Conservation (phyloP, 768 basidiomycete genomes). For the Boletus reticuloceps region DNA sequence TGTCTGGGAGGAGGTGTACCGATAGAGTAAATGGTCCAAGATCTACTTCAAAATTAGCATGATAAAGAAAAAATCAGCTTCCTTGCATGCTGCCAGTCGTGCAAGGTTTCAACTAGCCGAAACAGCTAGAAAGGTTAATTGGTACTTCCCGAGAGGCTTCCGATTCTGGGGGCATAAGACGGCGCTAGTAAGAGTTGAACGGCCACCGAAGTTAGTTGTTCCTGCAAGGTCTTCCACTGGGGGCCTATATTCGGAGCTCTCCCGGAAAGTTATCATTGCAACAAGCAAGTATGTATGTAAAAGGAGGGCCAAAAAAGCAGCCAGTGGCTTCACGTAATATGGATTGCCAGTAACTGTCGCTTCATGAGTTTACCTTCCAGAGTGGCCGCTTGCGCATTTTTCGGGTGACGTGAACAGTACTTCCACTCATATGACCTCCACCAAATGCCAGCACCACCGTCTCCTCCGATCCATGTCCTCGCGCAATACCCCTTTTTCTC, state of each 20-base stretch:
- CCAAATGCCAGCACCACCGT: slow-evolving; percentile 92
- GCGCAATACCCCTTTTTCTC: slow-evolving; percentile 74
- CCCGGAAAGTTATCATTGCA: slow-evolving; percentile 7
- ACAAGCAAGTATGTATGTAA: slow-evolving; percentile 26
- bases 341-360: slow-evolving; percentile 24
- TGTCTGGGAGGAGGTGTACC: slow-evolving; percentile 30
- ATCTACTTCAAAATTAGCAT: slow-evolving; percentile 14
- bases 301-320: slow-evolving; percentile 16
- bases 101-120: slow-evolving; percentile 15
- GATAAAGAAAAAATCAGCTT: slow-evolving; percentile 3
- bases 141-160: slow-evolving; percentile 22
- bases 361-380: slow-evolving; percentile 78
- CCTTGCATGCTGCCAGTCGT: slow-evolving; percentile 9
- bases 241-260: not conserved
- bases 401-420: slow-evolving; percentile 83
- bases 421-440: slow-evolving; percentile 61
- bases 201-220: not conserved
- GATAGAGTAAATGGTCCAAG: slow-evolving; percentile 11
- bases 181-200: not conserved
- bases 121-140: slow-evolving; percentile 28
- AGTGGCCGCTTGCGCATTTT: slow-evolving; percentile 83
- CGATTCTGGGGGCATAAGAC: slow-evolving; percentile 11
- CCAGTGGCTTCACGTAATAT: slow-evolving; percentile 29
- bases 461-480: slow-evolving; percentile 73
- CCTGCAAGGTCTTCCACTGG: slow-evolving; percentile 1